phyloP scores from a whole-genome alignment of 345 rosid genomes.

The Cardiospermum halicacabum region DNA sequence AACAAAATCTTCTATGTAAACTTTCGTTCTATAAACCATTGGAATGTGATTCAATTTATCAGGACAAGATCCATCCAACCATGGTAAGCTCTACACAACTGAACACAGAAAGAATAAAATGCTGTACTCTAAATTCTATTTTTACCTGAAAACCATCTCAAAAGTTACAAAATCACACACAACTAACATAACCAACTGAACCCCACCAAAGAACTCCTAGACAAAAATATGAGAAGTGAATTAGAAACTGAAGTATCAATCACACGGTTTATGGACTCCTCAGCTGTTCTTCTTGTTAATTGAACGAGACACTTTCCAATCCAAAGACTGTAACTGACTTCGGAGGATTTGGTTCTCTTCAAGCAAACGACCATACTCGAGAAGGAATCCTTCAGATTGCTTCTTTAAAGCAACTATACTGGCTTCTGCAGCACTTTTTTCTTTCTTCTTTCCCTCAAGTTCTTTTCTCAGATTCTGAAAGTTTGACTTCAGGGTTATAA shows the following conservation, averaged over 20 bases:
- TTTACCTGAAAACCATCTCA: neutral
- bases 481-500: slow-evolving; percentile 29
- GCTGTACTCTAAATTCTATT: neutral
- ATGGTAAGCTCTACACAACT: slow-evolving; percentile 11
- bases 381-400: slow-evolving; percentile 93
- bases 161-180: slow-evolving; percentile 11
- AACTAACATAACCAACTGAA: slow-evolving; percentile 8
- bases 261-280: slow-evolving; percentile 16
- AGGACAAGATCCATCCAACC: slow-evolving; percentile 16
- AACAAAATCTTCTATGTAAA: neutral
- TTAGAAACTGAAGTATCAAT: neutral
- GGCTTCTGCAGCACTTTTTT: slow-evolving; percentile 53
- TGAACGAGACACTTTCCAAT: slow-evolving; percentile 46
- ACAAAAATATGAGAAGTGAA: neutral
- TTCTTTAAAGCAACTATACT: slow-evolving; percentile 73
- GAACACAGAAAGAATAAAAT: neutral
- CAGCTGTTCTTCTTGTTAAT: slow-evolving; percentile 71
- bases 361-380: slow-evolving; percentile 80
- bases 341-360: slow-evolving; percentile 76
- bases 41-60: slow-evolving; percentile 4
- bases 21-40: neutral
- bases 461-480: slow-evolving; percentile 46
- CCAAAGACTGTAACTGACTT: slow-evolving; percentile 61
- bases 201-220: slow-evolving; percentile 12
- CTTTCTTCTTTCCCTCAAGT: slow-evolving; percentile 48